Conservation (phyloP, 2,329 filamentous ascomycete genomes). For the Lasiodiplodia sp. region DNA sequence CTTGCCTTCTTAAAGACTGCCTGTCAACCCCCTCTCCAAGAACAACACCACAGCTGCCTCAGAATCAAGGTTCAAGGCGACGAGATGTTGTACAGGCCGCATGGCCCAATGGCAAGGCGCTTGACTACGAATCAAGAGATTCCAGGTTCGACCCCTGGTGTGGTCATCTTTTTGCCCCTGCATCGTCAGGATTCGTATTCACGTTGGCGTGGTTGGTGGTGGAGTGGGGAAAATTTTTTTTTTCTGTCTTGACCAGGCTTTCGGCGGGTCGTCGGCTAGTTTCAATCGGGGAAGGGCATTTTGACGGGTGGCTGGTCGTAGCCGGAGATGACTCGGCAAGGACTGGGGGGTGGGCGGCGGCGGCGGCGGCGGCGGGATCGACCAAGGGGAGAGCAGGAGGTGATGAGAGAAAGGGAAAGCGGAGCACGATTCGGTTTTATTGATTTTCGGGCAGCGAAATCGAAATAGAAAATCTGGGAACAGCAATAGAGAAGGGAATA, state of each 20-base stretch:
- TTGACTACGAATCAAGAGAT: slow-evolving; percentile 62
- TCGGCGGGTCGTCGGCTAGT: neutral
- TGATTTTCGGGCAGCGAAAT: neutral
- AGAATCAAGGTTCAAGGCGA: neutral
- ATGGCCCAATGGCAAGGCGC: slow-evolving; percentile 66
- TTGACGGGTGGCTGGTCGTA: neutral
- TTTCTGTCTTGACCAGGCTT: neutral
- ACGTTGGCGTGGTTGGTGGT: neutral
- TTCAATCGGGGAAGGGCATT: neutral
- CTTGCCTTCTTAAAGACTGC: neutral
- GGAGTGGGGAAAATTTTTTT: neutral
- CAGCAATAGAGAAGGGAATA: neutral
- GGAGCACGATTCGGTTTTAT: neutral
- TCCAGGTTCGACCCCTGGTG: slow-evolving; percentile 39
- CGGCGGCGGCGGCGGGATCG: neutral
- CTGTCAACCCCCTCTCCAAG: neutral
- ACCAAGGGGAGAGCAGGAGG: neutral
- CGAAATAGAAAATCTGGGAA: neutral
- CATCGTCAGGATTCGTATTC: neutral
- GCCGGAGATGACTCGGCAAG: neutral
- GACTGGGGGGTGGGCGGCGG: neutral
- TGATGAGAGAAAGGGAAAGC: neutral
- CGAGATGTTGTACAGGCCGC: slow-evolving; percentile 18
- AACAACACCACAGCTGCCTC: neutral
- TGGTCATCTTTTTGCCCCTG: slow-evolving; percentile 24